Evolutionary conservation across 305 asterid species (phyloP).

Genomic region (Vinca major): DNA sequence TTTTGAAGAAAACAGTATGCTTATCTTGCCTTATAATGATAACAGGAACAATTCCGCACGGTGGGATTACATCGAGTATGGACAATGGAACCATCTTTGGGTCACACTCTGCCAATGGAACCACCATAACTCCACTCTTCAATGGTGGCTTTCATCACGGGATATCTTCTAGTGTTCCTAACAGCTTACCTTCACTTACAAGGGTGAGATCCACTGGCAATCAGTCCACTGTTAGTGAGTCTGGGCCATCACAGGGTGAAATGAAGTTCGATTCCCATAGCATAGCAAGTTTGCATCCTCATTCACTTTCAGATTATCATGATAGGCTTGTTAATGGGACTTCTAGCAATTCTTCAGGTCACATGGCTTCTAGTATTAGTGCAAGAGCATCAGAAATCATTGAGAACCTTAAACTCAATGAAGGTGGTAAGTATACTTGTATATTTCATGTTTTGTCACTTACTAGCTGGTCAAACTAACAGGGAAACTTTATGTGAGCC

Average conservation of each 20-base stretch:
- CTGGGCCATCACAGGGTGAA: conserved; percentile 48
- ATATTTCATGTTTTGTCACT: background rate
- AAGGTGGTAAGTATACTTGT: conserved; percentile 33
- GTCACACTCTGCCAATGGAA: conserved; percentile 44
- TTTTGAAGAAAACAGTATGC: conserved; percentile 15
- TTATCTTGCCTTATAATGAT: conserved; percentile 17
- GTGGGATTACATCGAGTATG: conserved; percentile 32
- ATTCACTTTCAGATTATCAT: conserved; percentile 75
- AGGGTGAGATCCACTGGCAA: conserved; percentile 53
- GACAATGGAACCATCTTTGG: conserved; percentile 45
- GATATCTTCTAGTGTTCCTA: conserved; percentile 59
- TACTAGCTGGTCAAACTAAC: background rate
- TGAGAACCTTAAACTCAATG: conserved; percentile 66
- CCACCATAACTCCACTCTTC: conserved; percentile 38
- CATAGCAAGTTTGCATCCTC: conserved; percentile 55
- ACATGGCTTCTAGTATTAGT: conserved; percentile 48
- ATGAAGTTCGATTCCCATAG: conserved; percentile 52
- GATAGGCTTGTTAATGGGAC: conserved; percentile 61
- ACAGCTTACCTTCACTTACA: conserved; percentile 49
- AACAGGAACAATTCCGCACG: conserved; percentile 49
- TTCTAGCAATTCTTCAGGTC: conserved; percentile 56
- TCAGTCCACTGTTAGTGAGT: conserved; percentile 42
- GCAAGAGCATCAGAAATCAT: conserved; percentile 47
- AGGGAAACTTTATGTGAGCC: background rate
- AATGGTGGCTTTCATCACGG: conserved; percentile 54